phyloP scores from a whole-genome alignment of 2,329 filamentous ascomycete genomes.

The Sporothrix humicola region DNA sequence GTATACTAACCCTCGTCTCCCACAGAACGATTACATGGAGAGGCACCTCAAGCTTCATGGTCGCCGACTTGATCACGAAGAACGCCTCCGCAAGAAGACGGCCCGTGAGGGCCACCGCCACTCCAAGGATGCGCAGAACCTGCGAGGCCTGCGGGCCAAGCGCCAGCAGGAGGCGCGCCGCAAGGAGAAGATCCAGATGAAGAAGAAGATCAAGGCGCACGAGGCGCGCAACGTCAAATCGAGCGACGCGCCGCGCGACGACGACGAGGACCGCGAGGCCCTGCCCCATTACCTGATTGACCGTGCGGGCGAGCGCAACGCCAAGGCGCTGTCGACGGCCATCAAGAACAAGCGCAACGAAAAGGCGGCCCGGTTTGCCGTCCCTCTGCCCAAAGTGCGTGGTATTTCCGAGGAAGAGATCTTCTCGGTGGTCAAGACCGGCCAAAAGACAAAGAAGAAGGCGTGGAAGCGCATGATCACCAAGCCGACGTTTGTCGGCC shows the following conservation, averaged over 20 bases:
- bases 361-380: conserved; percentile 91
- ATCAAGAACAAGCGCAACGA: conserved; percentile 96
- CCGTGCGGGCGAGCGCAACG: conserved; percentile 59
- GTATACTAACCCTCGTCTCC: no score
- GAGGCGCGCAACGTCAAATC: conserved; percentile 97
- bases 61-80: conserved; percentile 73
- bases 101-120: conserved; percentile 89
- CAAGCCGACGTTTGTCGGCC: conserved; percentile 87
- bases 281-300: conserved; percentile 94
- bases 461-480: conserved; percentile 70
- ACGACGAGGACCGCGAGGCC: conserved; percentile 74
- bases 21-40: conserved; percentile 84
- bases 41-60: conserved; percentile 70
- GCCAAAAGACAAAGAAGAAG: conserved; percentile 70
- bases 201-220: conserved; percentile 90
- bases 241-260: conserved; percentile 60
- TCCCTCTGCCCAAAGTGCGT: conserved; percentile 91
- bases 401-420: conserved; percentile 96
- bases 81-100: conserved; percentile 82
- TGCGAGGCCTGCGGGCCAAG: conserved; percentile 90
- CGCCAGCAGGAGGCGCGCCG: conserved; percentile 90
- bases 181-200: conserved; percentile 98
- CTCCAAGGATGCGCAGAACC: conserved; percentile 89
- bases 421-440: conserved; percentile 81
- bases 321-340: conserved; percentile 67